Evolutionary conservation across 306 rosid genomes (phyloP), one percentile per base, ranked within the genome.

Genomic region (Cicer pinnatifidum): DNA sequence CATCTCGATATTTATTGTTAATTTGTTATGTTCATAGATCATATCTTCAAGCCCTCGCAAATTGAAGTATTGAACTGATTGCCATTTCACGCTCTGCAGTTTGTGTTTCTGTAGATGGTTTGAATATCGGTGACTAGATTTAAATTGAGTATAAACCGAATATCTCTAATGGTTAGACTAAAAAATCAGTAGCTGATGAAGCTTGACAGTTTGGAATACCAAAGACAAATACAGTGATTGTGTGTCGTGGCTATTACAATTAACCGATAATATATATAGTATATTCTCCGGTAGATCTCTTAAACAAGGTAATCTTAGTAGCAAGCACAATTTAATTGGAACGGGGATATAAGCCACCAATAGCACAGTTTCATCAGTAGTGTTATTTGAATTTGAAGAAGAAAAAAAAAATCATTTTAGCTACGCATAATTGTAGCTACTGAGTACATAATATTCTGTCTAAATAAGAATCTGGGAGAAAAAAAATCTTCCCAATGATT

Each of bases 401-500:
- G 37, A 71, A 58, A 72, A 58, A 72, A 72, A 71, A 44, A 45
- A 53, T 66, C 75, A 81, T 43, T 64, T 43, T 7, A 78, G 44
- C 20, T 53, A 15, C 80, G 48, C 28, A 66, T 40, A 6, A 33
- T 53, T 64, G 54, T 46, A 73, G 63, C 74, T 75, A 68, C 69
- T 6, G 44, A 51, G 39, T 67, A 38, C 79, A 69, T 43, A 76
- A 81, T 86, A 66, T 70, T 69, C 80, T 41, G 56, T 64, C 75
- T 72, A 66, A 77, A 75, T 40, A 80, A 82, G 71, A 47, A 77
- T 77, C 73, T 75, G 48, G 47, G 12, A 58, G 4, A 59, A 53
- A 47, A 71, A 80, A 79, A 71, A 15, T 40, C 10, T 64, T 75
- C 67, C 76, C 43, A 72, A 75, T 77, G 82, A 54, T 75, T 33